Base-by-base conservation (phyloP, 1,139 yeast species). In the Magnusiomyces suaveolens region DNA sequence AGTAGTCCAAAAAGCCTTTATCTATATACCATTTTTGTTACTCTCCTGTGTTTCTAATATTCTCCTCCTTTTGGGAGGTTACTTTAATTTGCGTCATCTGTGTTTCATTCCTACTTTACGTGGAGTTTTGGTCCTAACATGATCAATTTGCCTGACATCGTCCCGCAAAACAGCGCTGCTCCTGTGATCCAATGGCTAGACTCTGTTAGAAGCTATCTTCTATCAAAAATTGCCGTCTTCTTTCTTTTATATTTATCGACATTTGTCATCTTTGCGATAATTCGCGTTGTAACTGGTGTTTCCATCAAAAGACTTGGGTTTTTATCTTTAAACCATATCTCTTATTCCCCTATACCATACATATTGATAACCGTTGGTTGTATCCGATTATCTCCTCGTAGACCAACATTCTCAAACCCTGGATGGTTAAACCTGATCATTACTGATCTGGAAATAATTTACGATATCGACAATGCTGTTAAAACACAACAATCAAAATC, bases 291-390 rank as follows among this genome's bases (percentile, higher is more conserved):
- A 53, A 71, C 76, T 0, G 75, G 76, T n/a, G 61, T 73, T 41
- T 70, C 74, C 26, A 70, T 73, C 60, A 71, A 70, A 57, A 68
- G 76, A 24, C 60, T 73, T 14, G 76, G 76, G 29, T 73, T 72
- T 60, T 61, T 73, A 55, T 69, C 72, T 29, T 58, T 73, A 18
- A 64, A 72, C 29, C 69, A 71, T 56, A 63, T 73, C 20, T 62
- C 70, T 0, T 64, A 67, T 53, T 62, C 71, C 8, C 69, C 72
- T 4, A 62, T 60, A 38, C 63, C 69, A 1, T 74, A 75, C 23
- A 55, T 70, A 23, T 65, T 63, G 39, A 59, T 72, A 29, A 63
- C 65, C 21, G 65, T 73, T 39, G 68, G 72, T 25, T 61, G 62
- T 48, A 54, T 72, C 3, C 73, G 73, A 10, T 44, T 73, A 2